phyloP scores from a whole-genome alignment of 2,329 filamentous ascomycete genomes.

The Ilyonectria mors-panacis region DNA sequence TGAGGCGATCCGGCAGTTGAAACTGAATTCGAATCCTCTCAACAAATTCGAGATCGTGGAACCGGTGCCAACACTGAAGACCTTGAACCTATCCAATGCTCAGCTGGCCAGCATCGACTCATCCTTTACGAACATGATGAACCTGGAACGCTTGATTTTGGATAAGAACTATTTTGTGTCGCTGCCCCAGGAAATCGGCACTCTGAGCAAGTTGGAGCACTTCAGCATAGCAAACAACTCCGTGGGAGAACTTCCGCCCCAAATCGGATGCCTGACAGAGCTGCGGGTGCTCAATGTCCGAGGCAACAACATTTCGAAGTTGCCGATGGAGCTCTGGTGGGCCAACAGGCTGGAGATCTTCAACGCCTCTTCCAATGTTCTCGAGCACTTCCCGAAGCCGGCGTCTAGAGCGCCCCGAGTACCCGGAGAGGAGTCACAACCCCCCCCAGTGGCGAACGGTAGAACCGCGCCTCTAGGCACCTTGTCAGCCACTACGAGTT shows the following conservation, averaged over 20 bases:
- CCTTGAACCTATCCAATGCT: conserved; percentile 90
- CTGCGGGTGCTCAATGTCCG: conserved; percentile 89
- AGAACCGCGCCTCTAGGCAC: conserved; percentile 59
- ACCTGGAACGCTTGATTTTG: conserved; percentile 87
- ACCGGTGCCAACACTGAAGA: conserved; percentile 84
- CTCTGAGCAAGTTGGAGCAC: conserved; percentile 85
- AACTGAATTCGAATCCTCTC: conserved; percentile 94
- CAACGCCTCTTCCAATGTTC: conserved; percentile 95
- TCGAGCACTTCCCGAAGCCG: conserved; percentile 92
- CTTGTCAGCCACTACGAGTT: conserved; percentile 76
- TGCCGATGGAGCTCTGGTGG: conserved; percentile 97
- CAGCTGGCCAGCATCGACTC: conserved; percentile 93
- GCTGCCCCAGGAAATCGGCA: conserved; percentile 87
- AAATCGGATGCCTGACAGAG: conserved; percentile 90
- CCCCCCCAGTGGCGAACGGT: conserved; percentile 55
- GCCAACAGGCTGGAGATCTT: conserved; percentile 90
- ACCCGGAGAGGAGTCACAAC: conserved; percentile 64
- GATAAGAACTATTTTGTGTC: conserved; percentile 98
- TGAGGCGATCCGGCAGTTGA: conserved; percentile 83
- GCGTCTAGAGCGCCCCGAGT: conserved; percentile 77
- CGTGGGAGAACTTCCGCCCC: conserved; percentile 84
- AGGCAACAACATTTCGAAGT: conserved; percentile 91
- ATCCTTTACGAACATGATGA: conserved; percentile 88
- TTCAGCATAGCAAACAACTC: conserved; percentile 96
- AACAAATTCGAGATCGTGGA: conserved; percentile 90